phyloP scores from a whole-genome alignment of 179 eudicot species.

The Corrigiola litoralis region DNA sequence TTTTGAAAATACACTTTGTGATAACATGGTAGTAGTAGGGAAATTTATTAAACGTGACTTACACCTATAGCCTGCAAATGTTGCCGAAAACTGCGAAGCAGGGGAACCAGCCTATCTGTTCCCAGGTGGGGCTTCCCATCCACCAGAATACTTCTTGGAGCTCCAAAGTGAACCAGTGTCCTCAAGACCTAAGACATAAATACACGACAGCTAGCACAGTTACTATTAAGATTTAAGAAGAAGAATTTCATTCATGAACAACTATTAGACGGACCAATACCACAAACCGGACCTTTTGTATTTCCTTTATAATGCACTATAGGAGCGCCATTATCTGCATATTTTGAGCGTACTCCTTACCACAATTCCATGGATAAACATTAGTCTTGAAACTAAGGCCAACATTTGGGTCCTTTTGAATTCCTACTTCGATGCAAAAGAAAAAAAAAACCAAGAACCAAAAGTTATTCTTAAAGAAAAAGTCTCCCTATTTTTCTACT shows the following conservation, averaged over 20 bases:
- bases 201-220: slow-evolving; percentile 7
- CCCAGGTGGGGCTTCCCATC: slow-evolving; percentile 99
- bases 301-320: neutral
- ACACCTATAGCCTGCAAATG: slow-evolving; percentile 81
- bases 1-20: too few species aligned
- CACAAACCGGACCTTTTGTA: neutral
- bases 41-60: slow-evolving; percentile 24
- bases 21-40: neutral
- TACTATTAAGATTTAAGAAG: neutral
- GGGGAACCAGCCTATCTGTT: slow-evolving; percentile 89
- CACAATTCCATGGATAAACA: neutral
- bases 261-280: neutral
- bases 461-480: neutral
- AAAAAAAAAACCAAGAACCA: neutral
- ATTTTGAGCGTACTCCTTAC: neutral
- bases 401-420: neutral
- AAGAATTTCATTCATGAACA: neutral
- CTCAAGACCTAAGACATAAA: slow-evolving; percentile 60
- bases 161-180: slow-evolving; percentile 90
- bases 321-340: neutral
- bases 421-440: too few species aligned
- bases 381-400: neutral
- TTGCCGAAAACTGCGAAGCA: slow-evolving; percentile 73
- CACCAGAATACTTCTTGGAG: slow-evolving; percentile 78
- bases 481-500: neutral